Conservation (phyloP, 495 filamentous ascomycete genomes). For the Penicillium simplicissimum region DNA sequence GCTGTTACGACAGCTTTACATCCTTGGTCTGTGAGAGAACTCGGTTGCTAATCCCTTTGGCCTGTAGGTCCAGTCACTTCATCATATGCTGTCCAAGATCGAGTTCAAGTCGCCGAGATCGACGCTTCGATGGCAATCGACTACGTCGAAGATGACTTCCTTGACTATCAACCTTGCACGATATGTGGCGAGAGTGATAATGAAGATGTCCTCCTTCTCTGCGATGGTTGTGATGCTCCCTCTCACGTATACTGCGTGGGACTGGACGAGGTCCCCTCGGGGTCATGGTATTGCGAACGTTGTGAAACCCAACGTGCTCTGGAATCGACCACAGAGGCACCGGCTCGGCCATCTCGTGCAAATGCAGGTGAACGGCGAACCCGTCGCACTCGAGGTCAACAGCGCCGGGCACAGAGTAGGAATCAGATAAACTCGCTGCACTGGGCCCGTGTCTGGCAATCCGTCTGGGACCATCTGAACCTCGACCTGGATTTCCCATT, state of each 20-base stretch:
- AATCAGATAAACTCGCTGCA: constrained; percentile 50
- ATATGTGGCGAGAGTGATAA: constrained; percentile 74
- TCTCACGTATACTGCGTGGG: constrained; percentile 87
- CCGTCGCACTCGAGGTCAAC: constrained; percentile 55
- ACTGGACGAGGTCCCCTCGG: constrained; percentile 69
- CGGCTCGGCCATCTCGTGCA: constrained; percentile 32
- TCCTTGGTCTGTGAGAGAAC: not conserved
- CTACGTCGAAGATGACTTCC: constrained; percentile 66
- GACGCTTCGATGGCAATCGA: constrained; percentile 78
- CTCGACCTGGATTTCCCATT: constrained; percentile 90
- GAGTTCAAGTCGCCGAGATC: constrained; percentile 84
- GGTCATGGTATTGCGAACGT: constrained; percentile 81
- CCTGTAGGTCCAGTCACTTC: constrained; percentile 66
- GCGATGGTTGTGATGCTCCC: constrained; percentile 80
- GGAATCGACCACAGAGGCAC: constrained; percentile 36
- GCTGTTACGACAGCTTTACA: too few species aligned
- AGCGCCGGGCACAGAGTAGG: constrained; percentile 39
- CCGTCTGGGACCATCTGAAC: constrained; percentile 63
- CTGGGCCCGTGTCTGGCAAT: constrained; percentile 71
- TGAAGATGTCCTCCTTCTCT: constrained; percentile 79
- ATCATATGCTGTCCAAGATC: constrained; percentile 84
- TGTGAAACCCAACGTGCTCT: constrained; percentile 60
- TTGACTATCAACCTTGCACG: constrained; percentile 68
- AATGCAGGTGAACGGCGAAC: constrained; percentile 39
- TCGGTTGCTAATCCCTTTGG: not conserved